phyloP scores from a whole-genome alignment of 1,139 yeast genomes.

The Hansenula sp. region DNA sequence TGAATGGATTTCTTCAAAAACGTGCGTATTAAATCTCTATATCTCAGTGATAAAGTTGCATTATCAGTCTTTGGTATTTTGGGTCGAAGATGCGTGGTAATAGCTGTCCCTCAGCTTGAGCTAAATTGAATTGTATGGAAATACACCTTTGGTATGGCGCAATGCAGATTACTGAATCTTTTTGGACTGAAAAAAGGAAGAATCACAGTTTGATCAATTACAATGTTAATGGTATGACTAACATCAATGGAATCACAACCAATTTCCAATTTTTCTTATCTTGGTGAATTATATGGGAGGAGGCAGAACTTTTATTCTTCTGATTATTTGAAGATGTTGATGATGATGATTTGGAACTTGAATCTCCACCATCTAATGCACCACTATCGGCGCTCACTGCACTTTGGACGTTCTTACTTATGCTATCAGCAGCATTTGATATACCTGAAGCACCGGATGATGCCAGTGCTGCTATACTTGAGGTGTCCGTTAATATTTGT shows the following conservation, averaged over 20 bases:
- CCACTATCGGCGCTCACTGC: constrained; percentile 3
- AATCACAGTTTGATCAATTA: too few species aligned
- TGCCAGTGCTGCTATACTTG: constrained; percentile 10
- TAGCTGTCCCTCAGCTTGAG: too few species aligned
- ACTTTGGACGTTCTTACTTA: constrained; percentile 1
- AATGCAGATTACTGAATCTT: too few species aligned
- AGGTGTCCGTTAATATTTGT: constrained; percentile 19
- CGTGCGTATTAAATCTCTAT: too few species aligned
- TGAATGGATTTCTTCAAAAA: too few species aligned
- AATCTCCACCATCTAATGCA: constrained; percentile 3
- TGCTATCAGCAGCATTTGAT: constrained; percentile 9
- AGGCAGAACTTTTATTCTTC: neutral
- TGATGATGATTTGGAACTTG: too few species aligned
- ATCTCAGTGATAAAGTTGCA: too few species aligned
- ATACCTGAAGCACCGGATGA: constrained; percentile 7
- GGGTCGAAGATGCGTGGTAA: too few species aligned
- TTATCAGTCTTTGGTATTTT: too few species aligned
- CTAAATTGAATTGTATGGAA: too few species aligned
- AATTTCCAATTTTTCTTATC: constrained; percentile 1
- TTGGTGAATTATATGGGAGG: neutral
- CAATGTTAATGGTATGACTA: neutral
- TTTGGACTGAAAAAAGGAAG: too few species aligned
- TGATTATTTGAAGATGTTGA: neutral
- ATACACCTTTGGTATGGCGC: too few species aligned
- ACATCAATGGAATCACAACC: neutral